Percentiles rank a stretch among this genome's conserved stretches.
Evolutionary conservation across 2,329 filamentous ascomycete species (phyloP).

Genomic region (Beauveria medogensis): DNA sequence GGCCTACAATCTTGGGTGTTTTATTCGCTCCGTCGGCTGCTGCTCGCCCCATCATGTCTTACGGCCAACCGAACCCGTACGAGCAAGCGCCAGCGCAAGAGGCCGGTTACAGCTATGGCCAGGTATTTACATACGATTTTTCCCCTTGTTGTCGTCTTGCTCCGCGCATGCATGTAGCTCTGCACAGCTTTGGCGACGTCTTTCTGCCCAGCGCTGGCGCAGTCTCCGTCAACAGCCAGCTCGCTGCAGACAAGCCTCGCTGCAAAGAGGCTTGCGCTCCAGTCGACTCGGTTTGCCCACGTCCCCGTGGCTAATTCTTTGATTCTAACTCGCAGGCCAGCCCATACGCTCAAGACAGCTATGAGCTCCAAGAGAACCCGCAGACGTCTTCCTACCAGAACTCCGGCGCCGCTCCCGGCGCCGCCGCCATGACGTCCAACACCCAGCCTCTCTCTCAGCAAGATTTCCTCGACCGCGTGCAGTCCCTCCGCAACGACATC

Average conservation of each 20-base stretch:
- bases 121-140: slow-evolving; percentile 24
- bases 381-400: slow-evolving; percentile 15
- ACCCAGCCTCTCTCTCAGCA: slow-evolving; percentile 43
- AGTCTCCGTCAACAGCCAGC: not conserved
- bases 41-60: slow-evolving; percentile 42
- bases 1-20: not conserved
- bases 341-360: slow-evolving; percentile 25
- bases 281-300: not conserved
- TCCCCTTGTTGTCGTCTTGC: not conserved
- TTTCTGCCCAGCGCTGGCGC: not conserved
- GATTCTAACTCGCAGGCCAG: slow-evolving; percentile 17
- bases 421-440: slow-evolving; percentile 18
- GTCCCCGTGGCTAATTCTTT: not conserved
- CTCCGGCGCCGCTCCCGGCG: not conserved
- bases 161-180: not conserved
- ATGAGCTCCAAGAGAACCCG: slow-evolving; percentile 41
- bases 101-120: slow-evolving; percentile 35
- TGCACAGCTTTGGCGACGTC: not conserved
- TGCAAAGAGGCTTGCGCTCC: not conserved
- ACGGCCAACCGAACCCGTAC: slow-evolving; percentile 58
- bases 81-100: slow-evolving; percentile 42
- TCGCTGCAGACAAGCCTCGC: not conserved
- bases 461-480: slow-evolving; percentile 62
- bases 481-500: slow-evolving; percentile 60
- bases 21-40: not conserved